These are phyloP conservation scores for Picea sitchensis DNA, from an alignment of 75 land plant genomes.

Conservation along the genomic window DNA sequence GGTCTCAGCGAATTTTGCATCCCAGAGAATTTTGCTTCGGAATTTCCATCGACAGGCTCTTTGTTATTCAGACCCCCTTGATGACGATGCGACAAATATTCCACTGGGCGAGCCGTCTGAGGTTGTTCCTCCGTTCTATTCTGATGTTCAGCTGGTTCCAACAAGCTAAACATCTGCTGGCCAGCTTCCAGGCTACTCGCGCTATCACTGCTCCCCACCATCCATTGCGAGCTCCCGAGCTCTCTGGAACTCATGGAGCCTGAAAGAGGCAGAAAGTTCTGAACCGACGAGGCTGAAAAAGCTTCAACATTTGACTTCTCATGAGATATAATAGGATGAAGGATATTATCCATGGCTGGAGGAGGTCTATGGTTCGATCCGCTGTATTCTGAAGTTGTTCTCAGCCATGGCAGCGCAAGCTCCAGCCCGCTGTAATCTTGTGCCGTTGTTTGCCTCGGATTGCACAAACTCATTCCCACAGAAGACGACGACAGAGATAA, in stretches of 20 bases:
- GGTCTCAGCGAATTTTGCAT: too few species aligned
- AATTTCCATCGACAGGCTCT: too few species aligned
- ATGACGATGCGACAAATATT: conserved; percentile 8
- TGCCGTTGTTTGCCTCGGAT: neutral
- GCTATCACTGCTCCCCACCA: conserved; percentile 4
- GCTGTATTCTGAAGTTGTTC: conserved; percentile 6
- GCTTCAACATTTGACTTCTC: neutral
- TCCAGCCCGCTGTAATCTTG: conserved; percentile 11
- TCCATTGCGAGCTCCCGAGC: conserved; percentile 4
- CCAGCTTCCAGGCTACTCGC: neutral
- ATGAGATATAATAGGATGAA: conserved; percentile 1
- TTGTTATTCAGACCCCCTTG: conserved; percentile 8
- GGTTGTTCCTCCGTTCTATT: neutral
- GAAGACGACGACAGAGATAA: conserved; percentile 1
- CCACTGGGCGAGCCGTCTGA: neutral
- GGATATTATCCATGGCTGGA: neutral
- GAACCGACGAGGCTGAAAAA: neutral
- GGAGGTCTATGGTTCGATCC: neutral
- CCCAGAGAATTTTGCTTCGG: too few species aligned
- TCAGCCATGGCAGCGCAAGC: conserved; percentile 12
- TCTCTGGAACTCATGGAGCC: conserved; percentile 4
- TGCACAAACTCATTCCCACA: conserved; percentile 3
- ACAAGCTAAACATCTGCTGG: conserved; percentile 12
- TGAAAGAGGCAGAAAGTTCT: conserved; percentile 12
- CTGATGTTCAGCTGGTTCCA: neutral